Evolutionary conservation across 129 eudicot species (phyloP).

Genomic region (Scalesia atractyloides): DNA sequence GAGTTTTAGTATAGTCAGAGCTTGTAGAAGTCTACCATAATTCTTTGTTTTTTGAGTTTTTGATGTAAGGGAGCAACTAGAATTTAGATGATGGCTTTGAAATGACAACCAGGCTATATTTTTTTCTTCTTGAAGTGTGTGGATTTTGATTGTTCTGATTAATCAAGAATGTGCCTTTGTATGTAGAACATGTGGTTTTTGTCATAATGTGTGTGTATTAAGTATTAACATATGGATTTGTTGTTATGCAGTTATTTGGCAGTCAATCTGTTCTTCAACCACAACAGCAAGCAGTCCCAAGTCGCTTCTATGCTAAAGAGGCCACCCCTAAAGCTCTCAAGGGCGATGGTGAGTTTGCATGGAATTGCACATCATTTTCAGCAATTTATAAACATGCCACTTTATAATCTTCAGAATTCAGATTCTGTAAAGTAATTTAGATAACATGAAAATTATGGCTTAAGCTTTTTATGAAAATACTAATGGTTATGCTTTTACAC

Average conservation of each 20-base stretch:
- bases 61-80: not conserved
- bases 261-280: slow-evolving; percentile 41
- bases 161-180: not conserved
- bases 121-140: not conserved
- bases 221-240: slow-evolving; percentile 2
- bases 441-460: not conserved
- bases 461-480: not conserved
- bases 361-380: not conserved
- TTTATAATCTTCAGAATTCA: not conserved
- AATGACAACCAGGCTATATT: not conserved
- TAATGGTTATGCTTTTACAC: slow-evolving; percentile 7
- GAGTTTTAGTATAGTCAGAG: no score
- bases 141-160: not conserved
- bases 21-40: not conserved
- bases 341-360: slow-evolving; percentile 76
- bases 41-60: not conserved
- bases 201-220: not conserved
- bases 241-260: slow-evolving; percentile 42
- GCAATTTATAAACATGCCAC: not conserved
- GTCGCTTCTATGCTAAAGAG: slow-evolving; percentile 69
- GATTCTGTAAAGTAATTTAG: not conserved
- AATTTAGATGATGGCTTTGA: not conserved
- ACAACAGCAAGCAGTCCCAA: slow-evolving; percentile 47
- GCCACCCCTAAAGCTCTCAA: slow-evolving; percentile 71
- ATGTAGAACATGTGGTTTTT: not conserved